Evolutionary conservation across 1,139 yeast species (phyloP).

Genomic region (Zygosaccharomyces sapae): DNA sequence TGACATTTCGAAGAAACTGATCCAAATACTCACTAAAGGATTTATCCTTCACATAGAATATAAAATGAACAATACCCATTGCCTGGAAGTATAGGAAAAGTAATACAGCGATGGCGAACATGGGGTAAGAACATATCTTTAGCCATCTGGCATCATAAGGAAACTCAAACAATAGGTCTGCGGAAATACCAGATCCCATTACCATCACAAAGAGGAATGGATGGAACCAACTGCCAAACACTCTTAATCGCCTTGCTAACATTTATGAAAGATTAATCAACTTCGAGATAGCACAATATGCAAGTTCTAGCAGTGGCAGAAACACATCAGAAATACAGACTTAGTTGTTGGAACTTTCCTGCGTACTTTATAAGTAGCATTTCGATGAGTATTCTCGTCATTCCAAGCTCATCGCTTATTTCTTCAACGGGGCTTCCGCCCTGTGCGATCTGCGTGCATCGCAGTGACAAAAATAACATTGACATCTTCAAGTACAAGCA

Average conservation of each 20-base stretch:
- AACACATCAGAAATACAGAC: no score
- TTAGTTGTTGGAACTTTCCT: no score
- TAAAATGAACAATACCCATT: conserved; percentile 24
- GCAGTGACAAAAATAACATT: no score
- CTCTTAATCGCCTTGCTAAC: background rate
- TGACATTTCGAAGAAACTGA: conserved; percentile 37
- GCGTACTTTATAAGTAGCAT: no score
- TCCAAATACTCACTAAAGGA: conserved; percentile 19
- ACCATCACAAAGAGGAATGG: conserved; percentile 66
- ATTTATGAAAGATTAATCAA: no score
- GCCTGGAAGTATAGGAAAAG: conserved; percentile 44
- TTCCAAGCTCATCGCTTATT: background rate
- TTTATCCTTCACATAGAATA: conserved; percentile 12
- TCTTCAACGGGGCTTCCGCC: background rate
- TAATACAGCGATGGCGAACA: conserved; percentile 53
- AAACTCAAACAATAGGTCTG: conserved; percentile 55
- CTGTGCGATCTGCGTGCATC: background rate
- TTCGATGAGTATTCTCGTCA: background rate
- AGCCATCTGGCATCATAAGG: conserved; percentile 67
- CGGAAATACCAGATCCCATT: conserved; percentile 83
- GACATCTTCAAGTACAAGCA: no score
- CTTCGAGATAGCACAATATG: no score
- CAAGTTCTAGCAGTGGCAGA: no score
- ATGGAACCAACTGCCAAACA: conserved; percentile 34
- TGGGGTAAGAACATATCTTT: conserved; percentile 50